These are phyloP conservation scores for Pelargonium fulgidum DNA, from an alignment of 441 rosid genomes.

Conservation along the genomic window DNA sequence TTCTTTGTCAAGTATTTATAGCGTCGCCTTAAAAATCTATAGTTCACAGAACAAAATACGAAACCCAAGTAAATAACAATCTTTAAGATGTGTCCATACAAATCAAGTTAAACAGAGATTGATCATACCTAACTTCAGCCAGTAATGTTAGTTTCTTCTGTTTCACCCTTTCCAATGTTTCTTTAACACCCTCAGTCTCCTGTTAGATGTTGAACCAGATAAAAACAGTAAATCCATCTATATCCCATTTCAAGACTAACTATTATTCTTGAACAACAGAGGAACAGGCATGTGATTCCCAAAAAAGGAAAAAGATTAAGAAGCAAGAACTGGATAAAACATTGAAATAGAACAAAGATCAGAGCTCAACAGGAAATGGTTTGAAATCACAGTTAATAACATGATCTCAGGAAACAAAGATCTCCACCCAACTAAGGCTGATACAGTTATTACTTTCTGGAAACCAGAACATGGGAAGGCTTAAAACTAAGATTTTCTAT, in stretches of 20 bases:
- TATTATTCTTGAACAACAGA: too few species aligned
- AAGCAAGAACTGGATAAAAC: too few species aligned
- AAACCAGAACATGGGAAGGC: too few species aligned
- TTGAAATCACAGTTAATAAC: too few species aligned
- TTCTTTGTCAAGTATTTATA: conserved; percentile 44
- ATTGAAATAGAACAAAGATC: too few species aligned
- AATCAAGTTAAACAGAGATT: background rate
- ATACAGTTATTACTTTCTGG: background rate
- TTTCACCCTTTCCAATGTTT: conserved; percentile 49
- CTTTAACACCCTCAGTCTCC: conserved; percentile 55
- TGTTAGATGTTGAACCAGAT: conserved; percentile 25
- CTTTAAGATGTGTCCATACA: too few species aligned
- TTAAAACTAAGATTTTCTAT: too few species aligned
- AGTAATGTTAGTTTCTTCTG: conserved; percentile 37
- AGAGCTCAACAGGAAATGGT: background rate
- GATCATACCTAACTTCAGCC: conserved; percentile 68
- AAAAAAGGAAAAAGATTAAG: too few species aligned
- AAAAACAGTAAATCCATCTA: background rate
- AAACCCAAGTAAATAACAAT: conserved; percentile 3
- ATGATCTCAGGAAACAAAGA: background rate
- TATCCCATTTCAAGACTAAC: too few species aligned
- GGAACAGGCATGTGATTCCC: too few species aligned
- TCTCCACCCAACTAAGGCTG: background rate
- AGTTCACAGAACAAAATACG: conserved; percentile 15
- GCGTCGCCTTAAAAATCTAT: conserved; percentile 66